A percentile compares a stretch with the other conserved stretches of the same genome.
phyloP scores from a whole-genome alignment of 441 rosid species.

The Gossypium schwendimanii region DNA sequence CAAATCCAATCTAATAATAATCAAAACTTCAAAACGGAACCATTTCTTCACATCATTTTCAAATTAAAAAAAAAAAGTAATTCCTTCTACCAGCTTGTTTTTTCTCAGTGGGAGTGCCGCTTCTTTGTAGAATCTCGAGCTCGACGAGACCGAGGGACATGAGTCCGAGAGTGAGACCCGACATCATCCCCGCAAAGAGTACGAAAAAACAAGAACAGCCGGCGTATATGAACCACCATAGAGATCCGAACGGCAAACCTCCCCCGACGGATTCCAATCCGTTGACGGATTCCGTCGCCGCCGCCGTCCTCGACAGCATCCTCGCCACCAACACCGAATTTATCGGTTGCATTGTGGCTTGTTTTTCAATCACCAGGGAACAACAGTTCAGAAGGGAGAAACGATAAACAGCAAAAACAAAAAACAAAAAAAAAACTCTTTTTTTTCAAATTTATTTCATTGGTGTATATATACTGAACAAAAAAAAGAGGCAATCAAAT shows the following conservation, averaged over 20 bases:
- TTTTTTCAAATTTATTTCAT: not conserved
- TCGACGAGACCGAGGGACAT: conserved; percentile 90
- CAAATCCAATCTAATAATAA: not conserved
- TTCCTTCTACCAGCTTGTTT: conserved; percentile 58
- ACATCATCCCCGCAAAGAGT: conserved; percentile 79
- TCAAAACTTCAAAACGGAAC: not conserved
- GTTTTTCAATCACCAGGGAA: not conserved
- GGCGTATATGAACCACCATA: conserved; percentile 50
- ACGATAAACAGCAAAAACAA: not conserved
- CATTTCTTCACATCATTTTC: not conserved
- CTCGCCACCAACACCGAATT: conserved; percentile 36
- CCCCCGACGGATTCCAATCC: conserved; percentile 15
- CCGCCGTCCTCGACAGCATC: not conserved
- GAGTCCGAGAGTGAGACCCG: conserved; percentile 79
- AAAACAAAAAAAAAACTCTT: not conserved
- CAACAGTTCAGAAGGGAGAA: not conserved
- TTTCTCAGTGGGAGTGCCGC: conserved; percentile 71
- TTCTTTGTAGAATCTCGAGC: conserved; percentile 82
- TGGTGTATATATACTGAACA: not conserved
- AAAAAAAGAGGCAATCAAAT: not conserved
- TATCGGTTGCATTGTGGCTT: conserved; percentile 42
- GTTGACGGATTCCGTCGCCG: conserved; percentile 21
- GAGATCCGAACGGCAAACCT: conserved; percentile 41
- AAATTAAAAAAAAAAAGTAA: not conserved
- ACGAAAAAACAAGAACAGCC: conserved; percentile 47